Conservation (phyloP, 257 asterid species). For the Thymus quinquecostatus region DNA sequence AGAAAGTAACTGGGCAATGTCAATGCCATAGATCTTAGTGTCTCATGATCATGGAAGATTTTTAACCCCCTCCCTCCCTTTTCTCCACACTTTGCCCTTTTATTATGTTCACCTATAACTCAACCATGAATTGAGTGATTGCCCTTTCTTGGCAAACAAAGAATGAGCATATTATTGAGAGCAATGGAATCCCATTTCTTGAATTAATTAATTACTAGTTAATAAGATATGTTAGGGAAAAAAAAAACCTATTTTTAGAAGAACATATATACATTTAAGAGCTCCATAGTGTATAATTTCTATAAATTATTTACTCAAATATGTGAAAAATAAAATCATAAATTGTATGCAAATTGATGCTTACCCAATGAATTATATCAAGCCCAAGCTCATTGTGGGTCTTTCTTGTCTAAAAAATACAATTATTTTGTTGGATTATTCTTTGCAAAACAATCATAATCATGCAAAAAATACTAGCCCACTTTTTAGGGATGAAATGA, state of each 20-base stretch:
- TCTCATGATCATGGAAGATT: conserved; percentile 50
- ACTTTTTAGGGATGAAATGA: background rate
- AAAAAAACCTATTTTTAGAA: background rate
- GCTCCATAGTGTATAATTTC: background rate
- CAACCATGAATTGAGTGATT: conserved; percentile 26
- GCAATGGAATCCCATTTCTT: too few relatives aligned
- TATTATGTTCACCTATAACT: conserved; percentile 26
- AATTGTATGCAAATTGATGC: too few relatives aligned
- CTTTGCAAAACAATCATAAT: conserved; percentile 9
- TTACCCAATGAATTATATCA: too few relatives aligned
- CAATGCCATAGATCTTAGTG: conserved; percentile 70
- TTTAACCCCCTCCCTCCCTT: background rate
- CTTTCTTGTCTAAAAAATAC: conserved; percentile 25
- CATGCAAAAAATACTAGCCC: conserved; percentile 16
- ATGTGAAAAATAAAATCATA: too few relatives aligned
- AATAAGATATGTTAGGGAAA: too few relatives aligned
- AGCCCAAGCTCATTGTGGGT: conserved; percentile 33
- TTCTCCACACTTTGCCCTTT: conserved; percentile 34
- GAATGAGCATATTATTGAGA: conserved; percentile 20
- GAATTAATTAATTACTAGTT: too few relatives aligned
- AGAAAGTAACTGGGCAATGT: conserved; percentile 49
- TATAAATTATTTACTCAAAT: too few relatives aligned
- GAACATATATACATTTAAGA: background rate
- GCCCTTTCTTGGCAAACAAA: conserved; percentile 30
- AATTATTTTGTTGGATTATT: conserved; percentile 17